Evolutionary conservation across 139 green algal species (phyloP).

Genomic region (Chlorella sp.): DNA sequence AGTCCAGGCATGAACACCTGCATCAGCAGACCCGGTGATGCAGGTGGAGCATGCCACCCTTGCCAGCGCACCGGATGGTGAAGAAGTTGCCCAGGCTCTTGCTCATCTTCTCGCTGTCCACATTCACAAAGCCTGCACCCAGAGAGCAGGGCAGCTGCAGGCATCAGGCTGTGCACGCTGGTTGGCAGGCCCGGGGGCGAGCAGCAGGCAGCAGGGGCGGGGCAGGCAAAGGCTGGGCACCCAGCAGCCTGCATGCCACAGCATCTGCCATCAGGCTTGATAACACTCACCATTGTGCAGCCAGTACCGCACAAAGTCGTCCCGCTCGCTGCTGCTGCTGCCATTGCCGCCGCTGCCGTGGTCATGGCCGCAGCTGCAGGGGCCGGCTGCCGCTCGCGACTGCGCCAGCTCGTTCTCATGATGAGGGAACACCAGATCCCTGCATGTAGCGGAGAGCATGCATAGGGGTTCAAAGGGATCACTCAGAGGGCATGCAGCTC

Average conservation of each 20-base stretch:
- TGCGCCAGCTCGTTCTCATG: conserved; percentile 98
- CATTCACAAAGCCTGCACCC: conserved; percentile 56
- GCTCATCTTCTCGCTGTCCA: conserved; percentile 98
- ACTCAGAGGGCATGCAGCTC: too few species aligned
- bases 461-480: too few species aligned
- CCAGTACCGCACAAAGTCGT: conserved; percentile 93
- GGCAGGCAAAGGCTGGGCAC: too few species aligned
- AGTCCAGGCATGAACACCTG: too few species aligned
- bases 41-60: too few species aligned
- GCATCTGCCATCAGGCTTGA: too few species aligned
- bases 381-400: conserved; percentile 38
- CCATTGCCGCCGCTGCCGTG: conserved; percentile 7
- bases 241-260: too few species aligned
- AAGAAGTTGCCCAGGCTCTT: conserved; percentile 99
- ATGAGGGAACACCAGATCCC: conserved; percentile 95
- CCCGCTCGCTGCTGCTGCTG: conserved; percentile 2
- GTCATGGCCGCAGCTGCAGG: conserved; percentile 48
- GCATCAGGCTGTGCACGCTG: too few species aligned
- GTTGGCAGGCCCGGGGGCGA: too few species aligned
- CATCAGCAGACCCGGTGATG: too few species aligned
- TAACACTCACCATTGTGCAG: conserved; percentile 92
- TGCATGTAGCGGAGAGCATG: neutral
- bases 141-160: too few species aligned
- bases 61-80: conserved; percentile 90
- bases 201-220: neutral